These are phyloP conservation scores for Lagenidium sp. DNA, from an alignment of 352 stramenopile species.

Conservation along the genomic window DNA sequence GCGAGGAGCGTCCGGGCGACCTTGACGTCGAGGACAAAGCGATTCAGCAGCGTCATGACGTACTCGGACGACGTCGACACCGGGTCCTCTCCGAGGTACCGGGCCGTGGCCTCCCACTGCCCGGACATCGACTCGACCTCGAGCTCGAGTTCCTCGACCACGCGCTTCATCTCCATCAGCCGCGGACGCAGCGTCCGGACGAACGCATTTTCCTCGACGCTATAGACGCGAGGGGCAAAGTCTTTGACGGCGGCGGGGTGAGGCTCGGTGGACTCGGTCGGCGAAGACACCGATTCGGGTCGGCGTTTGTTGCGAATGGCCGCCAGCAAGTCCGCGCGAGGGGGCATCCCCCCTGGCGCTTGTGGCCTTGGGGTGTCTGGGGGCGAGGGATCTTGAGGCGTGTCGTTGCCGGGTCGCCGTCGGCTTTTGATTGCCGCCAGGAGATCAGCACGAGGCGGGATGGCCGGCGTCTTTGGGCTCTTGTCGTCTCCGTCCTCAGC, in stretches of 20 bases:
- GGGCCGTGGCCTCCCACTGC: constrained; percentile 48
- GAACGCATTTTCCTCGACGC: constrained; percentile 40
- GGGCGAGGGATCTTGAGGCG: no score
- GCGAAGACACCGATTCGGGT: no score
- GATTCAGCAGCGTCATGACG: constrained; percentile 52
- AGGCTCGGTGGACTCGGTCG: no score
- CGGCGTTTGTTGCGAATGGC: no score
- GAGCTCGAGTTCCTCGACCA: constrained; percentile 54
- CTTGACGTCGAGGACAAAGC: constrained; percentile 72
- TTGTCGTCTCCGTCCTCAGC: no score
- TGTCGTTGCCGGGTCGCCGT: not conserved
- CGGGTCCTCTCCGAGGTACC: constrained; percentile 62
- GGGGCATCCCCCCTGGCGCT: not conserved
- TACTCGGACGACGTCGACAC: constrained; percentile 56
- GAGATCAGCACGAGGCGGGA: not conserved
- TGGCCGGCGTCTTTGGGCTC: no score
- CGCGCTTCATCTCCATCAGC: constrained; percentile 37
- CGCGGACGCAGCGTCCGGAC: constrained; percentile 36
- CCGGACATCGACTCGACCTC: constrained; percentile 50
- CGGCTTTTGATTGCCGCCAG: not conserved
- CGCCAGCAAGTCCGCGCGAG: constrained; percentile 4
- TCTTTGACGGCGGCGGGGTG: no score
- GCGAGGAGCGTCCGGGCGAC: constrained; percentile 53
- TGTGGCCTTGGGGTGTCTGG: no score
- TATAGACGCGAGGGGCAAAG: constrained; percentile 38